A percentile compares a stretch with the other conserved stretches of the same genome.
Evolutionary conservation across 352 stramenopile genomes (phyloP).

Genomic region (Peronospora farinosa): DNA sequence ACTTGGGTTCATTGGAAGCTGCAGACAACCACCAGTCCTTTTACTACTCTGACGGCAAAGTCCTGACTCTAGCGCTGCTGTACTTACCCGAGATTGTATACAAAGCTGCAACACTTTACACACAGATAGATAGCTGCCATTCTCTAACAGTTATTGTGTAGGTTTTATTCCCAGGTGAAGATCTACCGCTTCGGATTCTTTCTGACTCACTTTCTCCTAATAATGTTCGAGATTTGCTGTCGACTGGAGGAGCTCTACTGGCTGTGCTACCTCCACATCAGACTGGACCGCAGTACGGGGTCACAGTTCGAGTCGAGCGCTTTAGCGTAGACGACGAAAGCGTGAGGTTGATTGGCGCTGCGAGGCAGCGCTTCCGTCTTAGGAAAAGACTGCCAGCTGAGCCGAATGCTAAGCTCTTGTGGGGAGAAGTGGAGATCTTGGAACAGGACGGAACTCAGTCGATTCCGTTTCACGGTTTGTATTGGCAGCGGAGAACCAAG

Average conservation of each 20-base stretch:
- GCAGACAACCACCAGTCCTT: conserved; percentile 44
- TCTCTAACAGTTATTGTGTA: conserved; percentile 12
- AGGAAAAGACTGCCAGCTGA: conserved; percentile 19
- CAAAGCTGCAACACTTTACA: too few species aligned
- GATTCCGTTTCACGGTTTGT: conserved; percentile 36
- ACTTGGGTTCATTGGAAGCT: conserved; percentile 63
- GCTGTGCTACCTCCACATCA: conserved; percentile 55
- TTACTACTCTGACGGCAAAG: conserved; percentile 40
- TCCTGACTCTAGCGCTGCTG: conserved; percentile 62
- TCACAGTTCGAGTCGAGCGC: conserved; percentile 64
- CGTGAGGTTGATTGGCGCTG: conserved; percentile 48
- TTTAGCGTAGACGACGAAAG: conserved; percentile 40
- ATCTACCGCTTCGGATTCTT: conserved; percentile 69
- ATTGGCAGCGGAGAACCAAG: conserved; percentile 7
- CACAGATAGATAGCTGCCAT: too few species aligned
- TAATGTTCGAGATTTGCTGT: conserved; percentile 40
- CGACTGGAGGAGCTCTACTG: conserved; percentile 43
- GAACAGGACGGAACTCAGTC: conserved; percentile 33
- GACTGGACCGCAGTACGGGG: conserved; percentile 46
- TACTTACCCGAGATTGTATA: conserved; percentile 70
- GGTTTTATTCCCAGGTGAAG: conserved; percentile 79
- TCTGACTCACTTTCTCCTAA: conserved; percentile 42
- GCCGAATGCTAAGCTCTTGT: conserved; percentile 6
- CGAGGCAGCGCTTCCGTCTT: conserved; percentile 64
- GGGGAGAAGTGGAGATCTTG: conserved; percentile 60